Conservation (phyloP, 208 protist genomes). For the Novymonas esmeraldas region DNA sequence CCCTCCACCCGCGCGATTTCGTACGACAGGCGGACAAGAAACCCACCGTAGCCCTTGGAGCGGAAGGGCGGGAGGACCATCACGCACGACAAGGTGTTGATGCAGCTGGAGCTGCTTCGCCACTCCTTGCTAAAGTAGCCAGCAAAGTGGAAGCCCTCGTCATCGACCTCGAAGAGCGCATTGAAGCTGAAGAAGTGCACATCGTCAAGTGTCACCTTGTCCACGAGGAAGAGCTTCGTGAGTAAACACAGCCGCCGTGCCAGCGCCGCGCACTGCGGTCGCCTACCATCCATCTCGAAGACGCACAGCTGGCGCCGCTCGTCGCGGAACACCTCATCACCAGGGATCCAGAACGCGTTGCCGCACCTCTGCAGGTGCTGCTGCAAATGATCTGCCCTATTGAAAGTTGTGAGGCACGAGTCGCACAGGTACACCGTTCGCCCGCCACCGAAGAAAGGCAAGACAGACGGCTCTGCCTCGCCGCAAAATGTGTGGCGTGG, state of each 20-base stretch:
- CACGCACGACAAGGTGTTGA: slow-evolving; percentile 81
- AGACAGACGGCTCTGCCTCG: slow-evolving; percentile 15
- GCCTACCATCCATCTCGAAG: slow-evolving; percentile 73
- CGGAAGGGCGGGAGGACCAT: slow-evolving; percentile 75
- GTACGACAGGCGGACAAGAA: slow-evolving; percentile 73
- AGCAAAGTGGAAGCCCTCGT: slow-evolving; percentile 75
- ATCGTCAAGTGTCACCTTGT: slow-evolving; percentile 80
- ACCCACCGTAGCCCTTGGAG: slow-evolving; percentile 65
- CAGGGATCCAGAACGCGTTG: slow-evolving; percentile 69
- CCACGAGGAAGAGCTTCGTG: slow-evolving; percentile 61
- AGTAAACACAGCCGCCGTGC: slow-evolving; percentile 56
- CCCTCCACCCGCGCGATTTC: slow-evolving; percentile 66
- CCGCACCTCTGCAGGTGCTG: slow-evolving; percentile 48
- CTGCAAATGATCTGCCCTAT: slow-evolving; percentile 26
- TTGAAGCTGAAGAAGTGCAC: slow-evolving; percentile 80
- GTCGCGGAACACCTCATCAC: slow-evolving; percentile 69
- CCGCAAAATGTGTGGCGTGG: slow-evolving; percentile 39
- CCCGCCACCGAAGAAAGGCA: slow-evolving; percentile 19
- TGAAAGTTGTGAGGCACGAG: slow-evolving; percentile 58
- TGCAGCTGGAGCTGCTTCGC: slow-evolving; percentile 51
- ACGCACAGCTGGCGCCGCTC: slow-evolving; percentile 31
- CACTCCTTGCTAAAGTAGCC: slow-evolving; percentile 84
- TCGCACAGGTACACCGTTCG: slow-evolving; percentile 60
- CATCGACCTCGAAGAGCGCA: slow-evolving; percentile 69
- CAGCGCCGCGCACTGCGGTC: slow-evolving; percentile 46